Conservation (phyloP, 2,329 filamentous ascomycete genomes). For the Bipolaris sorokiniana region DNA sequence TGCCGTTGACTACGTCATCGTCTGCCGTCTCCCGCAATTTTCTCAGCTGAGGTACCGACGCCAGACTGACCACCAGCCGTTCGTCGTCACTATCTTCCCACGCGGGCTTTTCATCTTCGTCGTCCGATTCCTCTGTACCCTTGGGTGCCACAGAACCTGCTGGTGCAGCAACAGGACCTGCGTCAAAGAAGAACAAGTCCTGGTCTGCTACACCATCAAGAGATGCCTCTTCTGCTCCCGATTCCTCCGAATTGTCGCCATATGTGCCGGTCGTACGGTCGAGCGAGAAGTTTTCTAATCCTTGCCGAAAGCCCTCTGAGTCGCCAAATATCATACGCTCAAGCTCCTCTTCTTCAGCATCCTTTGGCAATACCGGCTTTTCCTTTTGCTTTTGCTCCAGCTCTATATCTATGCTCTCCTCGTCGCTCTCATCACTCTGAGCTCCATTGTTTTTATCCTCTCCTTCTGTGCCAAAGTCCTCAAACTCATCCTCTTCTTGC, state of each 20-base stretch:
- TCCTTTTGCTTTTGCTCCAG: constrained; percentile 32
- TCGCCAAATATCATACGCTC: constrained; percentile 90
- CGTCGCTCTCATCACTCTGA: constrained; percentile 22
- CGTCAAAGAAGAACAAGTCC: constrained; percentile 85
- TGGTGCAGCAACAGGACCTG: constrained; percentile 58
- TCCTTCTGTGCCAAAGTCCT: constrained; percentile 33
- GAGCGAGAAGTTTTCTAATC: constrained; percentile 67
- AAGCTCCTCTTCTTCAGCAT: constrained; percentile 82
- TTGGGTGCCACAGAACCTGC: constrained; percentile 50
- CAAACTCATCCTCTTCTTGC: constrained; percentile 33
- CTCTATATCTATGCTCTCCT: constrained; percentile 29
- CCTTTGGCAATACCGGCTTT: constrained; percentile 63
- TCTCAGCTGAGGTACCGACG: constrained; percentile 73
- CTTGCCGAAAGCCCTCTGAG: constrained; percentile 77
- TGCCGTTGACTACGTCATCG: constrained; percentile 85
- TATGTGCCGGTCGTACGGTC: constrained; percentile 45
- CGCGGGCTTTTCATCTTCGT: constrained; percentile 59
- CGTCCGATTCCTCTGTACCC: constrained; percentile 49
- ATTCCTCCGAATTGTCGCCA: constrained; percentile 48
- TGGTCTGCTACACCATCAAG: constrained; percentile 75
- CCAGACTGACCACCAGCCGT: constrained; percentile 80
- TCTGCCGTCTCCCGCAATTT: constrained; percentile 81
- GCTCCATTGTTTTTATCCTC: constrained; percentile 9
- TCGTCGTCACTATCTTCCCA: constrained; percentile 99
- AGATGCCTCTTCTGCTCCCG: constrained; percentile 53